These are phyloP conservation scores for Cercospora canescens DNA, from an alignment of 2,329 filamentous ascomycete genomes.

Conservation along the genomic window DNA sequence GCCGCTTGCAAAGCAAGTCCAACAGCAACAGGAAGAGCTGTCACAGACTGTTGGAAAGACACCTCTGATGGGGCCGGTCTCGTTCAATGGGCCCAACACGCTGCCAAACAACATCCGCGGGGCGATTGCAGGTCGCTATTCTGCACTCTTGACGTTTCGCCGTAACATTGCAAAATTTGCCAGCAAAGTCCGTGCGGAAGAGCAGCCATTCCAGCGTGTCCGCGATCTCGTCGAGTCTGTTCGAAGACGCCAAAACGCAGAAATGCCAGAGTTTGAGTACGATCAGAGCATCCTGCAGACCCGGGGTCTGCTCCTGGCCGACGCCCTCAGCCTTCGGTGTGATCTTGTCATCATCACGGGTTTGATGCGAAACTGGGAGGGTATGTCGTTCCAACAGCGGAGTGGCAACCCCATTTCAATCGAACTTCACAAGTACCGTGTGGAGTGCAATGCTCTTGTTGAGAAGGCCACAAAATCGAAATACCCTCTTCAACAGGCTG, in stretches of 20 bases:
- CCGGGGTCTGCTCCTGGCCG: conserved; percentile 43
- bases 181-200: conserved; percentile 42
- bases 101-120: background rate
- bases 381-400: background rate
- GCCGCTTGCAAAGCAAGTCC: conserved; percentile 41
- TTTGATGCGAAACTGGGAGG: conserved; percentile 34
- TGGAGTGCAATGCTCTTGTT: conserved; percentile 46
- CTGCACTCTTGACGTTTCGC: conserved; percentile 15
- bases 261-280: conserved; percentile 20
- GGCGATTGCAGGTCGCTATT: conserved; percentile 15
- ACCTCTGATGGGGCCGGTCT: background rate
- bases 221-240: conserved; percentile 47
- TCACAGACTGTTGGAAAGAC: conserved; percentile 5
- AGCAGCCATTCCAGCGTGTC: conserved; percentile 54
- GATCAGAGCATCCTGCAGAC: conserved; percentile 33
- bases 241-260: conserved; percentile 33
- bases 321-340: conserved; percentile 49
- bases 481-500: conserved; percentile 48
- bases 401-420: conserved; percentile 23
- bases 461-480: conserved; percentile 37
- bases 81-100: background rate
- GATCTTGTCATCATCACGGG: conserved; percentile 52
- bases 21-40: conserved; percentile 21
- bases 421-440: conserved; percentile 38
- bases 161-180: conserved; percentile 16